These are phyloP conservation scores for Didymella segeticola DNA, from an alignment of 2,329 filamentous ascomycete genomes.

Conservation along the genomic window DNA sequence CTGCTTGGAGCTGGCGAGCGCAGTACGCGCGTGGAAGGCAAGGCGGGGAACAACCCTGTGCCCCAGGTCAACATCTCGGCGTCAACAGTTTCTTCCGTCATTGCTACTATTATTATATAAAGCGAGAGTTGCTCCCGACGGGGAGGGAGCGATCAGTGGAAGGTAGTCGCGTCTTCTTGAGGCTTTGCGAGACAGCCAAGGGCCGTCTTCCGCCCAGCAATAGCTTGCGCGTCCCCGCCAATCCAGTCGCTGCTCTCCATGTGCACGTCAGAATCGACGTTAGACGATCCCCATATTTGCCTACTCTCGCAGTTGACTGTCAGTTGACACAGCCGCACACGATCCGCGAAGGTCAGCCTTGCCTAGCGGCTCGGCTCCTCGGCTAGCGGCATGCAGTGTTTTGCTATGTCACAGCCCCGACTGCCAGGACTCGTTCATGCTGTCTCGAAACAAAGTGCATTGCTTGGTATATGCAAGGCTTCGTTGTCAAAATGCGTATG, in stretches of 20 bases:
- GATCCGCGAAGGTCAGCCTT: slow-evolving; percentile 1
- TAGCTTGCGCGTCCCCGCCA: slow-evolving; percentile 10
- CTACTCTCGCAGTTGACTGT: not conserved
- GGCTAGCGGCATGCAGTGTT: slow-evolving; percentile 1
- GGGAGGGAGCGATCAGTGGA: not conserved
- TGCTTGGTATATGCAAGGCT: slow-evolving; percentile 8
- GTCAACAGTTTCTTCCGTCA: slow-evolving; percentile 7
- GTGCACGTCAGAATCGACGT: not conserved
- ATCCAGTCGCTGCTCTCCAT: not conserved
- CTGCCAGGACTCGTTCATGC: not conserved
- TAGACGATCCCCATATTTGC: slow-evolving; percentile 5
- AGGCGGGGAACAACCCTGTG: no score
- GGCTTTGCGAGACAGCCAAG: slow-evolving; percentile 10
- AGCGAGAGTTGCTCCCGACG: not conserved
- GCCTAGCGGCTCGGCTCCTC: slow-evolving; percentile 15
- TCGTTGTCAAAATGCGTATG: slow-evolving; percentile 3
- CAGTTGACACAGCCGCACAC: slow-evolving; percentile 5
- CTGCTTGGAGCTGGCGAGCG: not conserved
- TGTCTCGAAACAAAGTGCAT: not conserved
- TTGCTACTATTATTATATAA: slow-evolving; percentile 4
- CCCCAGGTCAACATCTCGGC: not conserved
- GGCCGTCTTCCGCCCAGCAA: not conserved
- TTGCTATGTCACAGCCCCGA: not conserved
- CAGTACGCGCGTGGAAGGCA: not conserved
- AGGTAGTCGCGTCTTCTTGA: not conserved